These are phyloP conservation scores for Phialophora tarda DNA, from an alignment of 2,329 filamentous ascomycete genomes.

Conservation along the genomic window DNA sequence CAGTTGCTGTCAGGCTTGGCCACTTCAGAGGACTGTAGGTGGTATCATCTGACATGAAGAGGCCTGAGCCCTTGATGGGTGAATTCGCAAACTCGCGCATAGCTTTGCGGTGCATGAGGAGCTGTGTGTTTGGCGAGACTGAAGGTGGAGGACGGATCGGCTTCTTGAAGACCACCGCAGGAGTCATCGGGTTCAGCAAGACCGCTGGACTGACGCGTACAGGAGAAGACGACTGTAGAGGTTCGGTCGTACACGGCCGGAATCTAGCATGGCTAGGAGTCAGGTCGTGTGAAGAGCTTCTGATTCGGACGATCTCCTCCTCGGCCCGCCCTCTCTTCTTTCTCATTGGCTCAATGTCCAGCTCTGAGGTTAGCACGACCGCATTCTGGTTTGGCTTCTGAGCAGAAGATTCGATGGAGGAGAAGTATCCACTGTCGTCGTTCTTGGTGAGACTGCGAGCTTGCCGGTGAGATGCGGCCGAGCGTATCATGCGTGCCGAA, in stretches of 20 bases:
- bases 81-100: constrained; percentile 83
- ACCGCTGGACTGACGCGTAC: constrained; percentile 27
- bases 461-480: constrained; percentile 67
- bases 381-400: constrained; percentile 71
- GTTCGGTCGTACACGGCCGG: constrained; percentile 46
- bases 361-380: constrained; percentile 74
- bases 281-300: constrained; percentile 83
- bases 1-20: constrained; percentile 47
- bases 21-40: constrained; percentile 60
- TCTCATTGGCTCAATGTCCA: constrained; percentile 68
- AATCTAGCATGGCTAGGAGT: constrained; percentile 72
- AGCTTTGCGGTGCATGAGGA: constrained; percentile 83
- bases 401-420: constrained; percentile 89
- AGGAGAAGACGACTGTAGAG: constrained; percentile 37
- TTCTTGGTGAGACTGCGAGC: constrained; percentile 80
- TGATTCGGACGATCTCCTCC: constrained; percentile 91
- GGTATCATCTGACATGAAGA: constrained; percentile 48
- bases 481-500: constrained; percentile 49
- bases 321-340: constrained; percentile 85
- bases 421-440: constrained; percentile 96
- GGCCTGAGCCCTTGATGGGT: constrained; percentile 60
- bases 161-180: constrained; percentile 70
- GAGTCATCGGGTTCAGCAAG: constrained; percentile 33
- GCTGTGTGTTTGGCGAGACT: constrained; percentile 89
- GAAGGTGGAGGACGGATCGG: constrained; percentile 71